Evolutionary conservation across 169 alveolate species (phyloP), one percentile per base, ranked within the genome.

Genomic region (Plasmodium fragile): DNA sequence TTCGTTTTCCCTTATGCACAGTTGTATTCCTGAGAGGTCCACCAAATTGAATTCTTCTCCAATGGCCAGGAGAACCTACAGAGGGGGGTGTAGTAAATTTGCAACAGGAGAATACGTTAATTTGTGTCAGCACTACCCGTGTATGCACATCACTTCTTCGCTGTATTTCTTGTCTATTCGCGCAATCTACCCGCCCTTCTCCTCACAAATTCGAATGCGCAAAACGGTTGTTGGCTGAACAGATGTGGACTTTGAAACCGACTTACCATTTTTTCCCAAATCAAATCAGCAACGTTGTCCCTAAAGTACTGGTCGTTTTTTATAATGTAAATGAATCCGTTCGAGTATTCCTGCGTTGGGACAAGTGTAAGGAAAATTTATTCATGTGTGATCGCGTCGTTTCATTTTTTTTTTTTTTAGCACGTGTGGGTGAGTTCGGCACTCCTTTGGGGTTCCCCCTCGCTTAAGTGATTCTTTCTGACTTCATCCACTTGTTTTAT

Each of bases 211-310:
- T 52, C 1, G 65, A 55, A 13, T 16, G 36, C 22, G 4, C 4
- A 28, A 53, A 81, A 28, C 32, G 8, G 22, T 55, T 53, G 6
- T 22, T 41, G 41, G n/a, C 65, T 13, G 8, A 52, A 16, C 25
- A 28, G 43, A 53, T 6, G 18, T 4, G 69, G 18, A 52, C n/a
- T 49, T 30, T 10, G 13, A 3, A 36, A 7, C 41, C 22, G 18
- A 53, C 22, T 87, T 78, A 87, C 93, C 93, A 87, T 87, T 36
- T 87, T 87, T 78, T 87, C 93, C 93, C 93, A 87, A 77, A 87
- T 87, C 71, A 87, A 75, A 87, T 87, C 93, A 30, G 59, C 93
- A 41, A 28, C 49, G 52, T 75, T 43, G 73, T 75, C 81, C 70
- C 53, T 87, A 53, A 87, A 78, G 49, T 30, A 13, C 59, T 43